Evolutionary conservation across 2,329 filamentous ascomycete species (phyloP).

Genomic region (Fusarium denticulatum): DNA sequence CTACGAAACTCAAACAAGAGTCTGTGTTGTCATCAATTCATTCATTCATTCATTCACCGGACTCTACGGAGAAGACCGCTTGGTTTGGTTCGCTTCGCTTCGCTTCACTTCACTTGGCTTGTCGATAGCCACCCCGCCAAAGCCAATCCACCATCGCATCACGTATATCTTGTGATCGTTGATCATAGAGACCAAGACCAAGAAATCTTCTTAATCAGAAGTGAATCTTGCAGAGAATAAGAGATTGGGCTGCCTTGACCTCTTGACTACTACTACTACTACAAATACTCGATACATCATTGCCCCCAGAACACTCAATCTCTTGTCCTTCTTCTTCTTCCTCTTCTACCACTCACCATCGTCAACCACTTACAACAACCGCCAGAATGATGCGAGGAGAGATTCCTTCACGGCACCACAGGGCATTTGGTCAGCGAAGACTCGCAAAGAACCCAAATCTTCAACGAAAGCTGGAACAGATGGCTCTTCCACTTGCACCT

Average conservation of each 20-base stretch:
- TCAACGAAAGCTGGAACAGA: constrained; percentile 69
- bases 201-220: constrained; percentile 14
- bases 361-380: constrained; percentile 1
- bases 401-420: constrained; percentile 47
- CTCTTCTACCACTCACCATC: neutral
- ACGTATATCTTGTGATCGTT: constrained; percentile 2
- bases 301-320: neutral
- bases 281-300: constrained; percentile 8
- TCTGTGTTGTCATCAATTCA: constrained; percentile 4
- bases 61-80: constrained; percentile 14
- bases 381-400: constrained; percentile 48
- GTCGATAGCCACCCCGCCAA: constrained; percentile 27
- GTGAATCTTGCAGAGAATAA: neutral
- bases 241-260: neutral
- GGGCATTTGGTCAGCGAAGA: constrained; percentile 44
- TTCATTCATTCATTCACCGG: constrained; percentile 5
- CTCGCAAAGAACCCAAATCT: constrained; percentile 62
- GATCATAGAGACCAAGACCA: constrained; percentile 4
- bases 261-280: neutral
- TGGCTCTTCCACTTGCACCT: constrained; percentile 72
- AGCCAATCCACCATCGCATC: constrained; percentile 21
- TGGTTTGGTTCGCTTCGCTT: neutral
- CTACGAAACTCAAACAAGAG: constrained; percentile 26
- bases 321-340: neutral
- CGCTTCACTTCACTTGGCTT: neutral